Base-by-base conservation (phyloP, 2,329 filamentous ascomycete species). In the Aspergillus sp. region DNA sequence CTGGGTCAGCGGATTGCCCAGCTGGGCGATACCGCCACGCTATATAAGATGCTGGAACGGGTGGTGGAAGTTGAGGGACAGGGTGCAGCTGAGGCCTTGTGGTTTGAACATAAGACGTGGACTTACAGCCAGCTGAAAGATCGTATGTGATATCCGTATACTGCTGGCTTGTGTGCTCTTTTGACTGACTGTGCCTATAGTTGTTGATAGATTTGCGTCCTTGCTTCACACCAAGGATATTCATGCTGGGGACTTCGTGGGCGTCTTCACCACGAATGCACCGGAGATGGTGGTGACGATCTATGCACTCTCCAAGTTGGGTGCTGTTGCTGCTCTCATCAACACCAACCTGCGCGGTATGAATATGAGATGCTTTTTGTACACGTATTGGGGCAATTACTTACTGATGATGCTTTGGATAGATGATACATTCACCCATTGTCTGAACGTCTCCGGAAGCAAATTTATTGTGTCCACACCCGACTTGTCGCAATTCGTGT, bases 91-190 rank as follows among this genome's bases (percentile, higher is more conserved):
- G 78, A 82, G 48, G 78, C 77, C 4, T 65, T 82, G 9, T 82
- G 80, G 79, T 82, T 82, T 68, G 81, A 83, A 62, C 75, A 79
- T 2, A 78, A 75, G 62, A 77, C 72, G 4, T 82, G 79, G 80
- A 81, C 77, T 2, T 83, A 82, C 66, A 71, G 65, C 2, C 73
- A 81, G 58, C 58, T 82, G 41, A 80, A 79, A 62, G 74, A 74
- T 25, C 67, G 80, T 80, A 61, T 57, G 76, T 73, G 23, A 19
- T 10, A 2, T n/a, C 32, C 13, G 13, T 12, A 10, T 32, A 15
- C 15, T 21, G 2, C 25, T 28, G 25, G 12, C 1, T 19, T 9
- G 2, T 13, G 19, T n/a, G 19, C 21, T 50, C 62, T 7, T 23
- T 36, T 58, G 54, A 47, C 52, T 63, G 38, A 67, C 39, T 23